Base-by-base conservation (phyloP, 805 yeast genomes). In the Nakazawaea wyomingensis region DNA sequence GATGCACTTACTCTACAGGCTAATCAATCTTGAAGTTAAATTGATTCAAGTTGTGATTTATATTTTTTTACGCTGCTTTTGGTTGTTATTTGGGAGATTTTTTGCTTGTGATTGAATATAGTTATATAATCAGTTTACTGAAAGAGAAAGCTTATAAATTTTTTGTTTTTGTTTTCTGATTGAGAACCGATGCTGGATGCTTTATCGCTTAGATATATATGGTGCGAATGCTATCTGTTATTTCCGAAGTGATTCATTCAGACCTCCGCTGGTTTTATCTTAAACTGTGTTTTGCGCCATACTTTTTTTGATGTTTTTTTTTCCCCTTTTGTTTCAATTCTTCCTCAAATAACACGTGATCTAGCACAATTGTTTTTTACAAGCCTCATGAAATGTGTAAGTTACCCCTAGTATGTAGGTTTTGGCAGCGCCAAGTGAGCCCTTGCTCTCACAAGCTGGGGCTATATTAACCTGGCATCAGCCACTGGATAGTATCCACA, bases 1-100 rank as follows among this genome's bases (percentile, higher is more conserved):
- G 24, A 49, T 50, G 29, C 41, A 34, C 40, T 42, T 39, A 43
- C 39, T 54, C 53, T 57, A 61, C 64, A 58, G 66, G 64, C 64
- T 57, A 21, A 43, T 52, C 17, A 37, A 47, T 34, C 14, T 54
- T 17, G 22, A 39, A n/a, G 43, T 54, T 35, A 46, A 49, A 35
- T 27, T 44, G 8, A 34, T 44, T 16, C 54, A 54, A 37, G 19
- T 54, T 24, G 11, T 41, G 13, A 44, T 53, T 39, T 24, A 52
- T 35, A 20, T 48, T 18, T 37, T 52, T n/a, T 41, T 49, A 29
- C 44, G 41, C 34, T 30, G 39, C 11, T 32, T 51, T 27, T 34
- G 36, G 35, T n/a, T 14, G 22, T 9, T 36, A 5, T 36, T 26
- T 18, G 28, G 32, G 8, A 29, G 37, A 32, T 32, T 32, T 32